A percentile compares a stretch with the other conserved stretches of the same genome.
Conservation (phyloP, 73 alveolate genomes). For the Paramecium biaurelia region DNA sequence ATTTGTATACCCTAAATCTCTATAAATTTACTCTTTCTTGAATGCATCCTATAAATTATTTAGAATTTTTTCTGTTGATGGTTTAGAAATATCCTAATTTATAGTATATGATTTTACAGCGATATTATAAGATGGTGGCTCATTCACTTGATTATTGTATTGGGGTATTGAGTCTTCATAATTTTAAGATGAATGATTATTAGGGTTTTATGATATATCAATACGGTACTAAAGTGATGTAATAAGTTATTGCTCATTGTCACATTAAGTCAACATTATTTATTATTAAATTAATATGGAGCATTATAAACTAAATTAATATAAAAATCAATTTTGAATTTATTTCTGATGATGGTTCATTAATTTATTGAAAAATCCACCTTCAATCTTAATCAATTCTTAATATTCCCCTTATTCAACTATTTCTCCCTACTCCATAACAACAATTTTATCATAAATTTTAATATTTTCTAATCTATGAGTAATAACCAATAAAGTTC, state of each 20-base stretch:
- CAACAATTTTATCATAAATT: conserved; percentile 70
- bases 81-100: background rate
- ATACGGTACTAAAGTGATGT: too few relatives aligned
- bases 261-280: too few relatives aligned
- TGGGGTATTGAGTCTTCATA: too few relatives aligned
- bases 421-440: conserved; percentile 68
- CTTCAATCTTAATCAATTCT: conserved; percentile 57
- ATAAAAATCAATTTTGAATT: background rate
- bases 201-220: too few relatives aligned
- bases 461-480: conserved; percentile 74
- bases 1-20: background rate
- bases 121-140: too few relatives aligned
- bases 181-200: too few relatives aligned
- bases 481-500: conserved; percentile 72
- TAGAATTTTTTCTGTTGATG: background rate
- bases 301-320: background rate
- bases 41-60: too few relatives aligned
- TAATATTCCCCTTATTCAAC: conserved; percentile 73
- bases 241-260: too few relatives aligned
- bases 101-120: background rate
- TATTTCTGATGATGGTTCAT: background rate
- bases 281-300: background rate
- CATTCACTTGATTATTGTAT: too few relatives aligned
- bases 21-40: background rate
- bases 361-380: conserved; percentile 39